phyloP scores from a whole-genome alignment of 1,139 yeast species.

The Candida anutae region DNA sequence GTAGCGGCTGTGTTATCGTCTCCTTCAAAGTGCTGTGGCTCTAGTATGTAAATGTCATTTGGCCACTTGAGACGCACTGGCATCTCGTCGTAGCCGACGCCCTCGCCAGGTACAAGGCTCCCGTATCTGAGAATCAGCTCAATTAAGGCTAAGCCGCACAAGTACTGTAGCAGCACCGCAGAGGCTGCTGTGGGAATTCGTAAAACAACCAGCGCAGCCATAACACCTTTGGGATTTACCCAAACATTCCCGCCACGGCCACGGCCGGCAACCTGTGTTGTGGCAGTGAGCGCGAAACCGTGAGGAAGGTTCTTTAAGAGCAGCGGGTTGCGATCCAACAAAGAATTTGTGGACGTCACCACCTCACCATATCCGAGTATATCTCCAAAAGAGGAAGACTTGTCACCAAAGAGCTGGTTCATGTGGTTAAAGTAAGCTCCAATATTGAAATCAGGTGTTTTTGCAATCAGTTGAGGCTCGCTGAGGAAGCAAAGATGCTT shows the following conservation, averaged over 20 bases:
- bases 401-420: conserved; percentile 17
- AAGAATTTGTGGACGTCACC: conserved; percentile 76
- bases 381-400: conserved; percentile 47
- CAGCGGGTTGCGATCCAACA: conserved; percentile 65
- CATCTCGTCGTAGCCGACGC: conserved; percentile 58
- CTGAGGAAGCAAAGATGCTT: conserved; percentile 46
- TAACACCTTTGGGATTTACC: conserved; percentile 90
- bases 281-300: conserved; percentile 68
- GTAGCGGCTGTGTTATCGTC: conserved; percentile 15
- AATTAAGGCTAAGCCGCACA: conserved; percentile 75
- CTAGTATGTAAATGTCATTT: conserved; percentile 75
- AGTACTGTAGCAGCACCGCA: conserved; percentile 79
- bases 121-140: conserved; percentile 65
- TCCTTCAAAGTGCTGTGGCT: conserved; percentile 47
- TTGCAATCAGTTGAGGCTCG: conserved; percentile 34
- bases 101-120: conserved; percentile 30
- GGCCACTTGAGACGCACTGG: conserved; percentile 95
- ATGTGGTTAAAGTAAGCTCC: conserved; percentile 45
- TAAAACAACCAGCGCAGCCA: conserved; percentile 72
- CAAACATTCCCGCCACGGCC: conserved; percentile 95
- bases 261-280: conserved; percentile 81
- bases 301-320: conserved; percentile 56
- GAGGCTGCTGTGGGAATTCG: conserved; percentile 44
- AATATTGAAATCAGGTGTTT: conserved; percentile 71
- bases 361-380: conserved; percentile 76